Conservation (phyloP, 495 filamentous ascomycete genomes). For the Extremus antarcticus region DNA sequence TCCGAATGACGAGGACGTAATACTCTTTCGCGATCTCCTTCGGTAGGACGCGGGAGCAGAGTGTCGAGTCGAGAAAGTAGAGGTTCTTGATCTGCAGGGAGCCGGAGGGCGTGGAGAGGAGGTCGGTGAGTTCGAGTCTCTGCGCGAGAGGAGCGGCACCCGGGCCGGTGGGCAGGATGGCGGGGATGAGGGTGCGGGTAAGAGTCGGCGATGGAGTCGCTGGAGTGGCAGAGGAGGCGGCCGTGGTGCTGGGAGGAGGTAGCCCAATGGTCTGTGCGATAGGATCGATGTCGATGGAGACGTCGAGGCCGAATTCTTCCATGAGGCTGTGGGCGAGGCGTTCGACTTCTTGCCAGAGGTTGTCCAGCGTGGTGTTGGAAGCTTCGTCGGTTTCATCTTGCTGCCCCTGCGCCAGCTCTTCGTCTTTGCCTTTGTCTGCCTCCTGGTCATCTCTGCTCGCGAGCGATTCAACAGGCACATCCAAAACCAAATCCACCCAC, state of each 20-base stretch:
- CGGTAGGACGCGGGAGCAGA: constrained; percentile 53
- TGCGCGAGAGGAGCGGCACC: constrained; percentile 69
- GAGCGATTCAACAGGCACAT: constrained; percentile 28
- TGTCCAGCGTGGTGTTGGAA: neutral
- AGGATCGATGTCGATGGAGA: constrained; percentile 18
- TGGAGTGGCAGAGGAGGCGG: neutral
- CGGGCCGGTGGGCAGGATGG: constrained; percentile 58
- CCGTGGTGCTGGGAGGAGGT: neutral
- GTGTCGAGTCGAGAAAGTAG: constrained; percentile 56
- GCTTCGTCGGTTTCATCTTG: neutral
- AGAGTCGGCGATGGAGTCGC: constrained; percentile 7
- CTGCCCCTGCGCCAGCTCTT: neutral
- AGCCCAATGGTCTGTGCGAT: neutral
- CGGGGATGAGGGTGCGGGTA: constrained; percentile 35
- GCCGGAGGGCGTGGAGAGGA: constrained; percentile 29
- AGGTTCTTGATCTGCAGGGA: constrained; percentile 54
- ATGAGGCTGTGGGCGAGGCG: constrained; percentile 1
- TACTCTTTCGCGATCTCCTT: constrained; percentile 50
- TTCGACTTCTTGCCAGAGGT: constrained; percentile 3
- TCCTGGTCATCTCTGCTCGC: neutral
- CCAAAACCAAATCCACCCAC: constrained; percentile 60
- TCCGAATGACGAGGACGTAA: constrained; percentile 71
- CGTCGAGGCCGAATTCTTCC: constrained; percentile 19
- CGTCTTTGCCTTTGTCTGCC: neutral
- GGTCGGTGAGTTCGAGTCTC: constrained; percentile 40